Base-by-base conservation (phyloP, 108 stramenopile species). In the Schizochytrium sp. region DNA sequence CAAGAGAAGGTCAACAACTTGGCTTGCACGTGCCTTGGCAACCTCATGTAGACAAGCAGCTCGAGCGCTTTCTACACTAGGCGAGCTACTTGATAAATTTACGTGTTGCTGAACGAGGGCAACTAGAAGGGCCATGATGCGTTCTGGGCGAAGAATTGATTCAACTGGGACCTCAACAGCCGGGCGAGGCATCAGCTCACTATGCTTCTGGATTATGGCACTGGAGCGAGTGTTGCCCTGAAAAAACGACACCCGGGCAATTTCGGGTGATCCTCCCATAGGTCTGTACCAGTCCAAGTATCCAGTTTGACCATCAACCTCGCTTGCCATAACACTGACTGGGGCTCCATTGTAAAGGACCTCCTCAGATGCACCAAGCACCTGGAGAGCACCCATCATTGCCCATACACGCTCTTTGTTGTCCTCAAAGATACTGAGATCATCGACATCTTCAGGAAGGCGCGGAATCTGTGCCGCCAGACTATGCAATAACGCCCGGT, bases 391-490 rank as follows among this genome's bases (percentile, higher is more conserved):
- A 38, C 76, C 76, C 76, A 83, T 83, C 76, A 83, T 83, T 17
- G 76, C 40, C 76, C 76, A 83, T 1, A 83, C 50, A 0, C 76
- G 76, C 28, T 83, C 76, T 10, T 28, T 49, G 53, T 83, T 49
- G 5, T 83, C 76, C 15, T 83, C 76, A 50, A 49, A 83, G 0
- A 83, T 40, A 28, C 50, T 55, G 45, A 83, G 76, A 42, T 83
- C 76, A n/a, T 83, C 76, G 53, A 83, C 76, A 53, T 83, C 76
- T 83, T 83, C 76, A 5, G 76, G 76, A 55, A 83, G 76, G 7
- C 76, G 76, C 53, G 76, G 76, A 28, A 83, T 55, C 76, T 83
- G 76, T 53, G 28, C 47, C 28, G 76, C 76, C 8, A 83, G 47
- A 28, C 76, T 83, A 53, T 83, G 76, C 2, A 83, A 28, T 10